A percentile compares a stretch with the other conserved stretches of the same genome.
phyloP scores from a whole-genome alignment of 768 basidiomycete species.

The Xerocomus brunneocitrinus region DNA sequence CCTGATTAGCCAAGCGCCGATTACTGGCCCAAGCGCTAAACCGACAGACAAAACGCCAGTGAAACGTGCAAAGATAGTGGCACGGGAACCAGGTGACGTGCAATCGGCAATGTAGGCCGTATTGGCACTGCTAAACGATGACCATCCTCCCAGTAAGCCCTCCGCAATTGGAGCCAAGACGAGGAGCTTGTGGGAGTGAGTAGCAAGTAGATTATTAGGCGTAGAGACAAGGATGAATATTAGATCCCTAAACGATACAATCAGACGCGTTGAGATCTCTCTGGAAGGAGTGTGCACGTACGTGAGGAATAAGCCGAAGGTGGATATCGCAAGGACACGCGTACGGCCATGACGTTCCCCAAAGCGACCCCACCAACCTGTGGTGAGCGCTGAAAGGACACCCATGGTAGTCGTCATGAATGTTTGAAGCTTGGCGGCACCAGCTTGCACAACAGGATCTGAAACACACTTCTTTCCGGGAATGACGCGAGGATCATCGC shows the following conservation, averaged over 20 bases:
- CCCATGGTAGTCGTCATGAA: conserved; percentile 77
- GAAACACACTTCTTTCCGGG: conserved; percentile 38
- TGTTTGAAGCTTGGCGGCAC: conserved; percentile 71
- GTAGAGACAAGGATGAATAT: conserved; percentile 77
- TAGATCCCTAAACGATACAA: conserved; percentile 52
- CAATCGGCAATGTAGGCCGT: conserved; percentile 71
- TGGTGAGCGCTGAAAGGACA: conserved; percentile 72
- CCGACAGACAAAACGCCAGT: conserved; percentile 76
- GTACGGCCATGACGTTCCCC: conserved; percentile 77
- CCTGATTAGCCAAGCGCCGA: conserved; percentile 51
- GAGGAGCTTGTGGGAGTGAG: conserved; percentile 70
- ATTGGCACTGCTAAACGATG: conserved; percentile 57
- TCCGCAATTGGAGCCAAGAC: conserved; percentile 76
- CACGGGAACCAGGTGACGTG: conserved; percentile 77
- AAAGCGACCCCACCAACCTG: conserved; percentile 82
- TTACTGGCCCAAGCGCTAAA: conserved; percentile 71
- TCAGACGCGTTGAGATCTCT: not conserved
- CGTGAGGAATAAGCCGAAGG: conserved; percentile 71
- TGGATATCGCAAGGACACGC: conserved; percentile 60
- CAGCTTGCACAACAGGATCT: conserved; percentile 58
- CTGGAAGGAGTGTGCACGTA: conserved; percentile 38
- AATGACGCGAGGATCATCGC: conserved; percentile 36
- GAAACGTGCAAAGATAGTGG: conserved; percentile 62
- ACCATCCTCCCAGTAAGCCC: conserved; percentile 78
- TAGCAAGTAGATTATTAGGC: conserved; percentile 50